Evolutionary conservation across 1,284 basidiomycete species (phyloP).

Genomic region (Takashimella koratensis): DNA sequence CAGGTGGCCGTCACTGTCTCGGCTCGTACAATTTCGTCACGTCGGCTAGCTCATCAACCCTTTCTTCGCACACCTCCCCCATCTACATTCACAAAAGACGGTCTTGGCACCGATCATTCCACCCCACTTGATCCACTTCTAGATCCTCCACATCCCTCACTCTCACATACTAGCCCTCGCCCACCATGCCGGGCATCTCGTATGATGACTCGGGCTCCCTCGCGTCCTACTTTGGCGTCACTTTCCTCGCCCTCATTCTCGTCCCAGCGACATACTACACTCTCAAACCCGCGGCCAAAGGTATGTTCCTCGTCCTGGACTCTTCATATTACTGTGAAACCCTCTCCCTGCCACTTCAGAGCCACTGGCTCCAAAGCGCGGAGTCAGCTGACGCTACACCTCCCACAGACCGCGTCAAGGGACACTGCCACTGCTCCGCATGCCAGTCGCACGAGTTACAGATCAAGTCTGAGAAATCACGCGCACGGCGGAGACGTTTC

Average conservation of each 20-base stretch:
- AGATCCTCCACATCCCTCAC: no score
- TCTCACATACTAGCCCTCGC: not conserved
- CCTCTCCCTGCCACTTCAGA: not conserved
- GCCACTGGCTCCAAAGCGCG: not conserved
- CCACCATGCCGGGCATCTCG: constrained; percentile 45
- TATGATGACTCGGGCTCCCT: constrained; percentile 87
- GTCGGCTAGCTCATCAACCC: not conserved
- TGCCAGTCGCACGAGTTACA: constrained; percentile 20
- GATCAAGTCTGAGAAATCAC: constrained; percentile 46
- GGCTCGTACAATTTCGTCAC: no score
- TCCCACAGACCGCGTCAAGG: constrained; percentile 27
- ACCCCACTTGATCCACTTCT: not conserved
- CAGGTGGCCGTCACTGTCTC: no score
- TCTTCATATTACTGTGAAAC: not conserved
- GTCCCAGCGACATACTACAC: constrained; percentile 66
- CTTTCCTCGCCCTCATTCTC: constrained; percentile 74
- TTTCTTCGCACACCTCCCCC: not conserved
- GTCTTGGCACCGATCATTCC: not conserved
- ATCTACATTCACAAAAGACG: not conserved
- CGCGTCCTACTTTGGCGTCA: constrained; percentile 83
- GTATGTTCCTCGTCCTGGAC: constrained; percentile 52
- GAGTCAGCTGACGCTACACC: constrained; percentile 37
- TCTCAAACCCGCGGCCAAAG: constrained; percentile 32
- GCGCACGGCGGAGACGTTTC: constrained; percentile 21
- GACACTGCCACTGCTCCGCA: constrained; percentile 33